These are phyloP conservation scores for Trichoderma koningiopsis DNA, from an alignment of 2,329 filamentous ascomycete genomes.

Conservation along the genomic window DNA sequence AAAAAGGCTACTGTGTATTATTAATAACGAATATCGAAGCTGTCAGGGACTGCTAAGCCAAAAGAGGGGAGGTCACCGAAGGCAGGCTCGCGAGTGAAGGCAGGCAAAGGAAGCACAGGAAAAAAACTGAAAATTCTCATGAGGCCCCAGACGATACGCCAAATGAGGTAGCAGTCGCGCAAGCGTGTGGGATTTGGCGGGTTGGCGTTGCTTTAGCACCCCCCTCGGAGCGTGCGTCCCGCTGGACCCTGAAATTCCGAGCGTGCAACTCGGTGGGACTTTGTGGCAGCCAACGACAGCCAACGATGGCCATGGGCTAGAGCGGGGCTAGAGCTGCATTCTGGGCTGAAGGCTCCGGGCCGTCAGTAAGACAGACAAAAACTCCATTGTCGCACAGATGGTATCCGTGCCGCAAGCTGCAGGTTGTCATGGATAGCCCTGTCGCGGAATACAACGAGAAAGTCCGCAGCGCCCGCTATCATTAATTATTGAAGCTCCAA, in stretches of 20 bases:
- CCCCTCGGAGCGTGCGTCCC: constrained; percentile 8
- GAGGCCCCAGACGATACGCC: constrained; percentile 12
- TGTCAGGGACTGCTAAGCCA: background rate
- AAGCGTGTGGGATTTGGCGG: constrained; percentile 5
- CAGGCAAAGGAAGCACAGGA: background rate
- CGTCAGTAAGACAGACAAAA: background rate
- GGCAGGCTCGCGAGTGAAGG: background rate
- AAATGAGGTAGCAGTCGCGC: constrained; percentile 10
- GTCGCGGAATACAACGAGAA: background rate
- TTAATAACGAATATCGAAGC: background rate
- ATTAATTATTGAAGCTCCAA: background rate
- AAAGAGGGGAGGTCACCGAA: background rate
- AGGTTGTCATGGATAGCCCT: background rate
- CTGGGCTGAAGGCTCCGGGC: constrained; percentile 14
- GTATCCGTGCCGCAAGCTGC: background rate
- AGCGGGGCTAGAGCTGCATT: constrained; percentile 5
- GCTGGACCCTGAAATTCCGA: constrained; percentile 21
- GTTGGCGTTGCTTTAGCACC: background rate
- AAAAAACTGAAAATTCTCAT: constrained; percentile 2
- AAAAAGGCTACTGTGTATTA: background rate
- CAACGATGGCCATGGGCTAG: background rate
- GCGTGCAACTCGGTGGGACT: constrained; percentile 16
- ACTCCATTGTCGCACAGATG: background rate
- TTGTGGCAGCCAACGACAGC: constrained; percentile 2
- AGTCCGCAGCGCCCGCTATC: background rate